Percentiles rank a stretch among this genome's conserved stretches.
phyloP scores from a whole-genome alignment of 257 asterid species.

The Scutellaria minor region DNA sequence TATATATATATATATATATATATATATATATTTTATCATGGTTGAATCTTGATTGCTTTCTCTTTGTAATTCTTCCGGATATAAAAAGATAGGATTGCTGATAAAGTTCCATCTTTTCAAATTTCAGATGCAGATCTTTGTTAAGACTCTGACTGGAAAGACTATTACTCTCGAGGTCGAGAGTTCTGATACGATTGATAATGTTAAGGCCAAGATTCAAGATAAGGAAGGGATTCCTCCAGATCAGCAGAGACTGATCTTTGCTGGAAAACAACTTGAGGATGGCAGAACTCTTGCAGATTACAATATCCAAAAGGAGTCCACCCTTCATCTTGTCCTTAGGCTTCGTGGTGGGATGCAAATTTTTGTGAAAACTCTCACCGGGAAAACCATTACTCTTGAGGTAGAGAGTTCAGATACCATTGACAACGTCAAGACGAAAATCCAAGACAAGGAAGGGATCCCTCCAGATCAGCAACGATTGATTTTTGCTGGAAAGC shows the following conservation, averaged over 20 bases:
- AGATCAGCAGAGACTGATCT: conserved; percentile 26
- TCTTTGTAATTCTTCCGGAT: background rate
- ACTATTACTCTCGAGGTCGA: conserved; percentile 30
- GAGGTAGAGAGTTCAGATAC: conserved; percentile 31
- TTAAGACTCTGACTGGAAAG: conserved; percentile 31
- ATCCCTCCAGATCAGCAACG: conserved; percentile 32
- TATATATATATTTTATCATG: background rate
- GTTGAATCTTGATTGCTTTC: background rate
- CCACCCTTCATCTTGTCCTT: conserved; percentile 35
- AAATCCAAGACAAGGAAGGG: conserved; percentile 33
- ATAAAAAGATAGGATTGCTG: background rate
- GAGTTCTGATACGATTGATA: conserved; percentile 18
- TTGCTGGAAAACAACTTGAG: conserved; percentile 32
- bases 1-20: no score
- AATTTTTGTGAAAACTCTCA: conserved; percentile 29
- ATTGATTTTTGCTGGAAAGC: conserved; percentile 27
- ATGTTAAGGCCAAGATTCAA: conserved; percentile 27
- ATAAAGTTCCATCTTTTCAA: background rate
- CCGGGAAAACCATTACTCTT: conserved; percentile 29
- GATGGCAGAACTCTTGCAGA: conserved; percentile 34
- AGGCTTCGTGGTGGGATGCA: conserved; percentile 32
- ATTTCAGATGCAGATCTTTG: conserved; percentile 42
- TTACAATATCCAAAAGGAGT: conserved; percentile 33
- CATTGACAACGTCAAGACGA: conserved; percentile 28
- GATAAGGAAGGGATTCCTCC: conserved; percentile 36